Percentiles rank a stretch among this genome's conserved stretches.
Conservation (phyloP, 495 filamentous ascomycete species). For the Penicillium cataractarum region DNA sequence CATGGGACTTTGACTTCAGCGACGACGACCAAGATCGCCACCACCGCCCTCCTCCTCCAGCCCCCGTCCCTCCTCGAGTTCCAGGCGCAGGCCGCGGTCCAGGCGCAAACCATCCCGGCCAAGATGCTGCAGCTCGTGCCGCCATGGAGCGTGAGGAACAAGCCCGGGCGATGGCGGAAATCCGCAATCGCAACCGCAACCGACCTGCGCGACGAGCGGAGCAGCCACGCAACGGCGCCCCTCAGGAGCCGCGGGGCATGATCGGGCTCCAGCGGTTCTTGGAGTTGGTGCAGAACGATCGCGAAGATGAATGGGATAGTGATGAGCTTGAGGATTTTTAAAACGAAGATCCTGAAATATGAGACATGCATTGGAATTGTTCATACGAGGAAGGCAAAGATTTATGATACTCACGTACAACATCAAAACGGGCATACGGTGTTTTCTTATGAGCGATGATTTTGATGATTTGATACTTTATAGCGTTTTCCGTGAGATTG, state of each 20-base stretch:
- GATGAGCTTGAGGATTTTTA: conserved; percentile 57
- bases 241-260: conserved; percentile 12
- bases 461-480: background rate
- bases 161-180: conserved; percentile 48
- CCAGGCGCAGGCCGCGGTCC: conserved; percentile 29
- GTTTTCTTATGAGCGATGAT: conserved; percentile 11
- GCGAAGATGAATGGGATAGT: conserved; percentile 67
- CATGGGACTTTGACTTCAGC: conserved; percentile 10
- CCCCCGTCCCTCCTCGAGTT: conserved; percentile 43
- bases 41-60: conserved; percentile 47
- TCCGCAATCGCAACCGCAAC: conserved; percentile 37
- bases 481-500: background rate
- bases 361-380: background rate
- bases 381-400: background rate
- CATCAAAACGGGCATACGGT: background rate
- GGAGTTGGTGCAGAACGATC: conserved; percentile 57
- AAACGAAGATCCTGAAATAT: background rate
- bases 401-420: conserved; percentile 1
- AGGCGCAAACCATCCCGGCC: conserved; percentile 30
- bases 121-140: conserved; percentile 44
- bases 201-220: conserved; percentile 14
- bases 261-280: conserved; percentile 57
- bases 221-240: background rate
- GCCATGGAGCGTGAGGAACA: conserved; percentile 49
- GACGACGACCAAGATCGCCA: conserved; percentile 34